Percentiles rank a stretch among this genome's conserved stretches.
These are phyloP conservation scores for Phytophthora sp. DNA, from an alignment of 352 stramenopile species.

Conservation along the genomic window DNA sequence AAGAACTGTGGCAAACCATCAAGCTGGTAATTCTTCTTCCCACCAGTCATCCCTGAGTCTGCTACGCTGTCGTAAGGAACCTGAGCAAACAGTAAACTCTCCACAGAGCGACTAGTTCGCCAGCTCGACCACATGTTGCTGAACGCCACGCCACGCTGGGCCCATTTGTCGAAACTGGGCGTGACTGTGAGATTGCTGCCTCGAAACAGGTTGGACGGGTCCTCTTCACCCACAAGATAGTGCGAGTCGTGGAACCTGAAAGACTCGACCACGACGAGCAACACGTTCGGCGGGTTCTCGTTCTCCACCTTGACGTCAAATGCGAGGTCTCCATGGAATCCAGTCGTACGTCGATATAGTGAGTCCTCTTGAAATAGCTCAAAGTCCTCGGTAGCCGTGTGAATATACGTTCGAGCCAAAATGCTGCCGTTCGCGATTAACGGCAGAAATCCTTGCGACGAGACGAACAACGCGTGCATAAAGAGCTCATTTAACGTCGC, in stretches of 20 bases:
- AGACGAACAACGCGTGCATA: constrained; percentile 22
- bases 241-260: constrained; percentile 61
- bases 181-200: constrained; percentile 43
- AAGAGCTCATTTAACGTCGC: constrained; percentile 41
- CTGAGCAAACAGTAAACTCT: constrained; percentile 62
- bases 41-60: constrained; percentile 43
- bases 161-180: constrained; percentile 57
- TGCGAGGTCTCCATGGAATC: constrained; percentile 47
- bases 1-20: constrained; percentile 59
- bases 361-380: constrained; percentile 44
- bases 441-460: constrained; percentile 26
- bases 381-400: constrained; percentile 48
- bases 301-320: constrained; percentile 50
- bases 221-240: constrained; percentile 51
- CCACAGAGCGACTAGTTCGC: constrained; percentile 60
- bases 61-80: constrained; percentile 49
- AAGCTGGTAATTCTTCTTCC: constrained; percentile 36
- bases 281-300: constrained; percentile 50
- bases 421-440: constrained; percentile 24
- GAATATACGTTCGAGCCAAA: constrained; percentile 34
- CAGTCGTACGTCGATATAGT: constrained; percentile 47
- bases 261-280: constrained; percentile 60
- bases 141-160: constrained; percentile 53
- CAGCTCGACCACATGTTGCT: constrained; percentile 70
- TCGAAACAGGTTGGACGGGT: constrained; percentile 44